A percentile compares a stretch with the other conserved stretches of the same genome.
These are phyloP conservation scores for Fusarium nanum DNA, from an alignment of 2,329 filamentous ascomycete species.

Conservation along the genomic window DNA sequence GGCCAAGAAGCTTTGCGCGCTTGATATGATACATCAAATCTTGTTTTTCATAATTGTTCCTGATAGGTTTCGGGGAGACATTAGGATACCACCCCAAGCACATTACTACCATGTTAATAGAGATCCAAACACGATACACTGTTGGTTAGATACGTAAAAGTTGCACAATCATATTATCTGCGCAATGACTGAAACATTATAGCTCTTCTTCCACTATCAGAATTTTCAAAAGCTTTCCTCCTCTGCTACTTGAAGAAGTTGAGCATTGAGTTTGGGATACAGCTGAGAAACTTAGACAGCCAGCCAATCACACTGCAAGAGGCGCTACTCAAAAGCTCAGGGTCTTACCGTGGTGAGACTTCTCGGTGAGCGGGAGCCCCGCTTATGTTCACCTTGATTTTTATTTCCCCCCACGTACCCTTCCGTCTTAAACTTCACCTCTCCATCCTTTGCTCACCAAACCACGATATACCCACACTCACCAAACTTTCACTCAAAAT, in stretches of 20 bases:
- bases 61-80: conserved; percentile 17
- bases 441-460: conserved; percentile 50
- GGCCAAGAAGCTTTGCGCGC: background rate
- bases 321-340: background rate
- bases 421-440: conserved; percentile 16
- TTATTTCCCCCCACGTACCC: conserved; percentile 17
- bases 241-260: background rate
- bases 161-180: background rate
- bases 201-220: background rate
- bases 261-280: background rate
- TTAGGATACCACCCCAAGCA: conserved; percentile 37
- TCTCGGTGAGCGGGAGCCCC: conserved; percentile 20
- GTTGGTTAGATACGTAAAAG: background rate
- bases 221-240: background rate
- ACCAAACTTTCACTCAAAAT: conserved; percentile 50
- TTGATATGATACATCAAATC: background rate
- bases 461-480: background rate
- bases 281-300: background rate
- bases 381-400: conserved; percentile 40
- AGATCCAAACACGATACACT: conserved; percentile 10
- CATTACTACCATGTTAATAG: conserved; percentile 24
- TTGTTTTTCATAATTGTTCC: conserved; percentile 9
- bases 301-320: background rate
- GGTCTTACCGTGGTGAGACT: background rate
- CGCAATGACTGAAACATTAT: background rate